phyloP scores from a whole-genome alignment of 129 eudicot genomes.

The Artemisia annua region DNA sequence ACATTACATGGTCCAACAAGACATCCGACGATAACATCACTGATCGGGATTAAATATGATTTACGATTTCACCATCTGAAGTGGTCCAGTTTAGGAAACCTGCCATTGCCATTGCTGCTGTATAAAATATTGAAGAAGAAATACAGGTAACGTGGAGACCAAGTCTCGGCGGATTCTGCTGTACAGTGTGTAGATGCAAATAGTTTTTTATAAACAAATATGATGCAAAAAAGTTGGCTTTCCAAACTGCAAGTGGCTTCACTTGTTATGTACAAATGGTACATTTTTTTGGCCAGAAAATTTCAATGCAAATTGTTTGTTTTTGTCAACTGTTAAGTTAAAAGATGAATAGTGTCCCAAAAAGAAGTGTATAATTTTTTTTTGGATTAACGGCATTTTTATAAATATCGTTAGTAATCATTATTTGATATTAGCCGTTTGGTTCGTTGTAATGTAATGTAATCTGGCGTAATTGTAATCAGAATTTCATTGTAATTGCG shows the following conservation, averaged over 20 bases:
- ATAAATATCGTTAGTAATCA: too few species aligned
- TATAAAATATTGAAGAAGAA: conserved; percentile 1
- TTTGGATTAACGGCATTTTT: not conserved
- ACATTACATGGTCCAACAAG: conserved; percentile 76
- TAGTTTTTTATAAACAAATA: conserved; percentile 15
- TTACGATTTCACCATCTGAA: conserved; percentile 12
- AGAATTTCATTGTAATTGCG: too few species aligned
- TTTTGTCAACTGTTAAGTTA: not conserved
- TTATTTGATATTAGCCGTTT: too few species aligned
- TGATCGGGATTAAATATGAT: not conserved
- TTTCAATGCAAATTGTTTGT: not conserved
- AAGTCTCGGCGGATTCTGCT: not conserved
- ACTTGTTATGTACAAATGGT: conserved; percentile 10
- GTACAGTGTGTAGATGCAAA: conserved; percentile 32
- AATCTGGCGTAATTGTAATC: too few species aligned
- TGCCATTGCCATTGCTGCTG: conserved; percentile 1
- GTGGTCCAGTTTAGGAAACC: conserved; percentile 1
- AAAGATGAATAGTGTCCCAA: too few species aligned
- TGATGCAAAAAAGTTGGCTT: conserved; percentile 24
- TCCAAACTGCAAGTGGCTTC: conserved; percentile 16
- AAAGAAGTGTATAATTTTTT: not conserved
- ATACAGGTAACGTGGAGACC: not conserved
- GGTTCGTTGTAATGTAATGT: too few species aligned
- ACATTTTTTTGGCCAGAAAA: conserved; percentile 18
- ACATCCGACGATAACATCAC: conserved; percentile 29